Evolutionary conservation across 164 flowering plant genomes (phyloP).

Genomic region (Cinnamomum micranthum): DNA sequence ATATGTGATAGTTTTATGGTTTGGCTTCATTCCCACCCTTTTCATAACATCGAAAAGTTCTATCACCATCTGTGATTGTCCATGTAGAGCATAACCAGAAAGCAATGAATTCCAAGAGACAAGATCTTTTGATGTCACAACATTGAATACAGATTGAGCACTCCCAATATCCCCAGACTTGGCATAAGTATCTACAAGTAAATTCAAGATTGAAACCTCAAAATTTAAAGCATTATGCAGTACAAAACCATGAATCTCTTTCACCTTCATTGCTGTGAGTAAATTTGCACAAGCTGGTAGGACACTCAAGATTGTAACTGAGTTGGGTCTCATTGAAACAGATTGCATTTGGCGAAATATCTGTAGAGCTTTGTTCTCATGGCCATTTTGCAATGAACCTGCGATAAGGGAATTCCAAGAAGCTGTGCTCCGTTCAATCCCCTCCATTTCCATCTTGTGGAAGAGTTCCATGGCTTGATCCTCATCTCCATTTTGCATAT

Average conservation of each 20-base stretch:
- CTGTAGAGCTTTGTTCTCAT: conserved; percentile 21
- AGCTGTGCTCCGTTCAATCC: conserved; percentile 19
- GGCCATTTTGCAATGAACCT: conserved; percentile 24
- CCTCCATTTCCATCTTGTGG: conserved; percentile 21
- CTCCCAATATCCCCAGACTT: conserved; percentile 25
- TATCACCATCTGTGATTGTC: conserved; percentile 12
- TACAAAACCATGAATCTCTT: conserved; percentile 24
- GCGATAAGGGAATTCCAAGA: conserved; percentile 31
- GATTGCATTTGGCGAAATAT: conserved; percentile 29
- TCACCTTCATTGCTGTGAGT: conserved; percentile 18
- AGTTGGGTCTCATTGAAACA: conserved; percentile 17
- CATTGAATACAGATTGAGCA: conserved; percentile 22
- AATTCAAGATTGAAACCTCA: conserved; percentile 15
- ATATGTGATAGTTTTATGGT: conserved; percentile 20
- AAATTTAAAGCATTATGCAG: conserved; percentile 14
- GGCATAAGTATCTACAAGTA: conserved; percentile 25
- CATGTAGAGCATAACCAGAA: conserved; percentile 25
- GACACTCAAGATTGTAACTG: conserved; percentile 26
- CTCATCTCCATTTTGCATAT: conserved; percentile 33
- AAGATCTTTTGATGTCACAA: conserved; percentile 17
- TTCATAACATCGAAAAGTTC: conserved; percentile 21
- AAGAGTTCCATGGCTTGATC: conserved; percentile 35
- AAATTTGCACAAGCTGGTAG: conserved; percentile 30
- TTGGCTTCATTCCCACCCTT: conserved; percentile 17
- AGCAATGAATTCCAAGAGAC: conserved; percentile 29